A percentile compares a stretch with the other conserved stretches of the same genome.
phyloP scores from a whole-genome alignment of 2,329 filamentous ascomycete species.

The Thielaviopsis punctulata region DNA sequence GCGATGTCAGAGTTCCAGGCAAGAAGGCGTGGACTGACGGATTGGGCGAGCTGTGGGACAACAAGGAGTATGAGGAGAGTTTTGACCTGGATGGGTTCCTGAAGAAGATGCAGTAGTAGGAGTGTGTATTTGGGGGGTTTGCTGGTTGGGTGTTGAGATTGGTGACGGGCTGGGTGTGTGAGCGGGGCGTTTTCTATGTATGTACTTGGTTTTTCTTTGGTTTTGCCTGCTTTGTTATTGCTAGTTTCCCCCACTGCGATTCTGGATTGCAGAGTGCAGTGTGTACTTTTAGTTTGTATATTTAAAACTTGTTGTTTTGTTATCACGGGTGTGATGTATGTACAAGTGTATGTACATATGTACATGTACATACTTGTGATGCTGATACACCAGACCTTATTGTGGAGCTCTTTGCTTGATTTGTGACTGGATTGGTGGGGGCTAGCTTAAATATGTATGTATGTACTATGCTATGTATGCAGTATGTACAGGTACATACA shows the following conservation, averaged over 20 bases:
- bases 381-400: background rate
- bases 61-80: slow-evolving; percentile 93
- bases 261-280: background rate
- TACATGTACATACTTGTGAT: background rate
- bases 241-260: background rate
- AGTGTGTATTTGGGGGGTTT: slow-evolving; percentile 1
- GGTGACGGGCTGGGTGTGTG: background rate
- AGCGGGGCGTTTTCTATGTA: slow-evolving; percentile 6
- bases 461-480: too few species aligned
- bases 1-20: slow-evolving; percentile 86
- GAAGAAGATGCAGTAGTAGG: slow-evolving; percentile 74
- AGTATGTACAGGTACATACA: too few species aligned
- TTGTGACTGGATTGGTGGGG: background rate
- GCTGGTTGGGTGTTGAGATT: background rate
- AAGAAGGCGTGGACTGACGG: slow-evolving; percentile 96
- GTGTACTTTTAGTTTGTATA: background rate
- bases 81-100: slow-evolving; percentile 92
- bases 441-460: background rate
- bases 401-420: background rate
- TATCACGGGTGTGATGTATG: background rate
- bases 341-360: background rate
- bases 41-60: slow-evolving; percentile 90
- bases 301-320: background rate
- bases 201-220: background rate
- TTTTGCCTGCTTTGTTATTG: background rate